phyloP scores from a whole-genome alignment of 768 basidiomycete genomes.

The Phlebiopsis flavidoalba region DNA sequence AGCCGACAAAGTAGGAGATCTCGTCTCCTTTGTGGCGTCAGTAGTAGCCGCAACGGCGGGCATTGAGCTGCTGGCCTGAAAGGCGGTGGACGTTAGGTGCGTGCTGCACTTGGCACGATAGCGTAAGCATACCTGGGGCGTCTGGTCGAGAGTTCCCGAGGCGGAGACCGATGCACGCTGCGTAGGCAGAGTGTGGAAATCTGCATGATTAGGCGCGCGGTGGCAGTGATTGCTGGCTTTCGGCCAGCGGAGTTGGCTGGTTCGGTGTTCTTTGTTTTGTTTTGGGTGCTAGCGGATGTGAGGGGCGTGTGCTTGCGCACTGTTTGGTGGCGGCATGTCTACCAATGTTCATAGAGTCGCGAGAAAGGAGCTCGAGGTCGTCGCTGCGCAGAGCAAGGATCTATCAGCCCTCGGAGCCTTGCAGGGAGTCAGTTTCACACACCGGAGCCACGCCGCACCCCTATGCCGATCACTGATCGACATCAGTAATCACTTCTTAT shows the following conservation, averaged over 20 bases:
- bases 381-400: not conserved
- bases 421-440: constrained; percentile 5
- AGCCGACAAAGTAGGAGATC: not conserved
- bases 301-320: constrained; percentile 7
- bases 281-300: not conserved
- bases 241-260: not conserved
- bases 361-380: not conserved
- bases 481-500: not conserved
- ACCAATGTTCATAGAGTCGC: constrained; percentile 5
- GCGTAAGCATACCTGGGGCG: not conserved
- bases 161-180: not conserved
- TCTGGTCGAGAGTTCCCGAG: not conserved
- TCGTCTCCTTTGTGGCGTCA: not conserved
- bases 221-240: not conserved
- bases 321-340: constrained; percentile 3
- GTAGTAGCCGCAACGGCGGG: not conserved
- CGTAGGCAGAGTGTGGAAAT: not conserved
- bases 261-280: not conserved
- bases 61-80: not conserved
- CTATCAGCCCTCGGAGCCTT: not conserved
- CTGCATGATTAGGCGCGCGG: not conserved
- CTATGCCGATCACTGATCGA: constrained; percentile 3
- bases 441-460: constrained; percentile 4
- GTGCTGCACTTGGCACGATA: not conserved
- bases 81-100: not conserved